These are phyloP conservation scores for Nephelium lappaceum DNA, from an alignment of 345 rosid genomes.

Conservation along the genomic window DNA sequence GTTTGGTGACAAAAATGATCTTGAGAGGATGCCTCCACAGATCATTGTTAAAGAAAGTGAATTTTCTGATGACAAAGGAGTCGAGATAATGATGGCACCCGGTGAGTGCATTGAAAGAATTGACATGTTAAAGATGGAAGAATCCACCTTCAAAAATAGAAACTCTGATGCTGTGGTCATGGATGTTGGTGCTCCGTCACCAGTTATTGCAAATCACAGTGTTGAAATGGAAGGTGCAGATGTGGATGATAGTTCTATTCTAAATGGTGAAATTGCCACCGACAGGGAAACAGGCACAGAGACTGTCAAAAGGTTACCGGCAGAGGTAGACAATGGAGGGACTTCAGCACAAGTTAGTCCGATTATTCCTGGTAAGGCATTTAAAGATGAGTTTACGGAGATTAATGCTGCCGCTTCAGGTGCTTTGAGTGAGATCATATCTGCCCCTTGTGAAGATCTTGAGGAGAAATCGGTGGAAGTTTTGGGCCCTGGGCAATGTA, in stretches of 20 bases:
- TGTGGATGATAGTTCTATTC: not conserved
- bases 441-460: not conserved
- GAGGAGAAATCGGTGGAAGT: constrained; percentile 2
- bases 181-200: not conserved
- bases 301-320: not conserved
- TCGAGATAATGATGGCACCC: not conserved
- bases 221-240: constrained; percentile 3
- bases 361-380: not conserved
- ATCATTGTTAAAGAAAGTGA: constrained; percentile 8
- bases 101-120: not conserved
- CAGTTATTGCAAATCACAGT: not conserved
- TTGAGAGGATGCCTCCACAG: constrained; percentile 18
- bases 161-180: not conserved
- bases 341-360: not conserved
- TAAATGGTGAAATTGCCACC: not conserved
- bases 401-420: not conserved
- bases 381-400: not conserved
- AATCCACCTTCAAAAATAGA: not conserved
- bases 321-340: not conserved
- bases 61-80: constrained; percentile 4
- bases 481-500: not conserved
- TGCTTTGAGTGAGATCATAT: not conserved
- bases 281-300: not conserved
- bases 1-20: not conserved
- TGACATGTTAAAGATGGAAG: constrained; percentile 6